Evolutionary conservation across 306 rosid genomes (phyloP).

Genomic region (Glycine soja): DNA sequence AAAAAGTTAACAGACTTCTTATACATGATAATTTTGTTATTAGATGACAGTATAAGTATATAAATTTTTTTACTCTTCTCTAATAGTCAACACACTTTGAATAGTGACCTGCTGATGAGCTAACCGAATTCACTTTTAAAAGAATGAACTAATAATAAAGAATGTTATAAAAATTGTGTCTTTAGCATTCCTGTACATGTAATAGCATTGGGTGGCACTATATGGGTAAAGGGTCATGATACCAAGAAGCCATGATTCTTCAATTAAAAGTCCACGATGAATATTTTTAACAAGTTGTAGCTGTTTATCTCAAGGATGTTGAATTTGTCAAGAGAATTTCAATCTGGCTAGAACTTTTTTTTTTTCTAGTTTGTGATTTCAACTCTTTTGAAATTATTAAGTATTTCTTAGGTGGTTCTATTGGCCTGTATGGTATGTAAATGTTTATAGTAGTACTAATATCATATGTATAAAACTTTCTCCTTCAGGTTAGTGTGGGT

Average conservation of each 20-base stretch:
- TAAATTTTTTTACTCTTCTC: background rate
- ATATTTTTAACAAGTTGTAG: background rate
- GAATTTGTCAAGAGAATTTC: background rate
- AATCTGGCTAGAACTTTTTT: background rate
- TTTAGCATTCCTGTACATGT: background rate
- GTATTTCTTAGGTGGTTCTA: background rate
- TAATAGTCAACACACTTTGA: background rate
- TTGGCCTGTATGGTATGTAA: constrained; percentile 10
- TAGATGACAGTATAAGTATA: too few relatives aligned
- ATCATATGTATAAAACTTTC: constrained; percentile 22
- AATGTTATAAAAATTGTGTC: background rate
- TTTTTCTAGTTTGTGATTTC: background rate
- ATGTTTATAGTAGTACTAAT: constrained; percentile 4
- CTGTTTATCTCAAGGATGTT: background rate
- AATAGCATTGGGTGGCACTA: background rate
- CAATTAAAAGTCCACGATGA: background rate
- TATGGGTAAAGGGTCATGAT: background rate
- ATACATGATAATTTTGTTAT: too few relatives aligned
- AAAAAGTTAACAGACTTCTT: background rate
- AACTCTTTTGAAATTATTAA: background rate
- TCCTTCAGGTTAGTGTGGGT: constrained; percentile 90
- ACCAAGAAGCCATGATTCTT: constrained; percentile 26
- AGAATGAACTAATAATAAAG: background rate
- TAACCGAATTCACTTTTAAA: background rate
- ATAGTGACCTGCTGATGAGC: background rate